phyloP scores from a whole-genome alignment of 2,329 filamentous ascomycete genomes.

The Calonectria pseudoreteaudii region DNA sequence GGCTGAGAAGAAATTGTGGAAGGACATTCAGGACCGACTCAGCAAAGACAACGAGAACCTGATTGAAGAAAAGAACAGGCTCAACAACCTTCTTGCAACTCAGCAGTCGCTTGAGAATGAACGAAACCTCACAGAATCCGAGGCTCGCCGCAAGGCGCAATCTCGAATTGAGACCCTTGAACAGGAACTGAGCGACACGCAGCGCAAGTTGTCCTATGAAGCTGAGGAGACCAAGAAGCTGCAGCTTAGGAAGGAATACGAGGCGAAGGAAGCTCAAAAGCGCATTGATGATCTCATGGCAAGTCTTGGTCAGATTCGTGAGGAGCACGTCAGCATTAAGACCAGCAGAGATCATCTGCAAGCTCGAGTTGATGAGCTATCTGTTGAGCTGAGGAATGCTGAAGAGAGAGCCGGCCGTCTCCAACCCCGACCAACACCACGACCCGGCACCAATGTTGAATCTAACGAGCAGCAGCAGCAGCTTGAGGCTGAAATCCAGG shows the following conservation, averaged over 20 bases:
- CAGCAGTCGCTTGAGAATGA: conserved; percentile 94
- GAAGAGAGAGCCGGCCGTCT: conserved; percentile 88
- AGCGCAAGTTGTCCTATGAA: conserved; percentile 86
- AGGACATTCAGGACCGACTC: conserved; percentile 89
- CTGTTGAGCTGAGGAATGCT: conserved; percentile 86
- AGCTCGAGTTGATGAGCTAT: conserved; percentile 87
- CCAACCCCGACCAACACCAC: conserved; percentile 80
- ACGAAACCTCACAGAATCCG: conserved; percentile 85
- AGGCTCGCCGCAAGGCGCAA: conserved; percentile 84
- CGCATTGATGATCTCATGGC: conserved; percentile 91
- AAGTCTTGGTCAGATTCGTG: conserved; percentile 82
- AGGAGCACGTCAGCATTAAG: conserved; percentile 88
- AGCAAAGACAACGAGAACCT: conserved; percentile 89
- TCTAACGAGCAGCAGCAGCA: conserved; percentile 61
- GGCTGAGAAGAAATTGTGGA: conserved; percentile 94
- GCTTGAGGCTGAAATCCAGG: conserved; percentile 75
- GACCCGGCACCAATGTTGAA: conserved; percentile 60
- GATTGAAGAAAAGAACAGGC: conserved; percentile 83
- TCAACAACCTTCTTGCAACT: conserved; percentile 85
- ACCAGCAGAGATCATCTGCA: conserved; percentile 92
- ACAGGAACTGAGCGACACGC: conserved; percentile 79
- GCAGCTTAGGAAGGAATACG: conserved; percentile 87
- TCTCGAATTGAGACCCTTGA: conserved; percentile 83
- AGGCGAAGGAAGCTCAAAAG: conserved; percentile 87
- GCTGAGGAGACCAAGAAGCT: conserved; percentile 86